Conservation (phyloP, 129 eudicot species). For the Artemisia argyi region DNA sequence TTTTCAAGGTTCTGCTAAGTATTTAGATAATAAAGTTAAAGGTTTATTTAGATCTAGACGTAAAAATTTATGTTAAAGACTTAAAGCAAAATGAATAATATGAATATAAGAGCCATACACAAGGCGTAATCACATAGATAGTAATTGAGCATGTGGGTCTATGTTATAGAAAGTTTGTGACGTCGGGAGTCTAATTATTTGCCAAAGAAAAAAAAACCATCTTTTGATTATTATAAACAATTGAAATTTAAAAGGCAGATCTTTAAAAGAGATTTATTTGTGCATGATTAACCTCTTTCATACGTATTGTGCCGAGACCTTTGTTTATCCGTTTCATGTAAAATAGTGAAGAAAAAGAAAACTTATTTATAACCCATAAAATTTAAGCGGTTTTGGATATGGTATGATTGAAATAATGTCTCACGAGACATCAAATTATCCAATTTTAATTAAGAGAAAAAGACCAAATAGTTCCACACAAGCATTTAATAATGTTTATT, state of each 20-base stretch:
- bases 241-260: slow-evolving; percentile 40
- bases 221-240: slow-evolving; percentile 10
- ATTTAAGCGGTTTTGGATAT: too few species aligned
- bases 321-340: neutral
- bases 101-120: slow-evolving; percentile 21
- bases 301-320: neutral
- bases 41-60: neutral
- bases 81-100: neutral
- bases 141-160: slow-evolving; percentile 33
- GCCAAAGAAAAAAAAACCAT: slow-evolving; percentile 13
- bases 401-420: too few species aligned
- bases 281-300: slow-evolving; percentile 16
- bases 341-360: neutral
- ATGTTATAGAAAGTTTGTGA: slow-evolving; percentile 29
- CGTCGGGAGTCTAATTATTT: slow-evolving; percentile 40
- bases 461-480: too few species aligned
- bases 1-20: too few species aligned
- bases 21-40: too few species aligned
- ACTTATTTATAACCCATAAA: too few species aligned
- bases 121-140: slow-evolving; percentile 25
- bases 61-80: neutral
- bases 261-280: slow-evolving; percentile 30
- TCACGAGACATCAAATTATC: too few species aligned
- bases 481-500: too few species aligned
- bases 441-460: too few species aligned